Evolutionary conservation across 176 grass and related monocot genomes (phyloP), one percentile per base, ranked within the genome.

Genomic region (Areca catechu): DNA sequence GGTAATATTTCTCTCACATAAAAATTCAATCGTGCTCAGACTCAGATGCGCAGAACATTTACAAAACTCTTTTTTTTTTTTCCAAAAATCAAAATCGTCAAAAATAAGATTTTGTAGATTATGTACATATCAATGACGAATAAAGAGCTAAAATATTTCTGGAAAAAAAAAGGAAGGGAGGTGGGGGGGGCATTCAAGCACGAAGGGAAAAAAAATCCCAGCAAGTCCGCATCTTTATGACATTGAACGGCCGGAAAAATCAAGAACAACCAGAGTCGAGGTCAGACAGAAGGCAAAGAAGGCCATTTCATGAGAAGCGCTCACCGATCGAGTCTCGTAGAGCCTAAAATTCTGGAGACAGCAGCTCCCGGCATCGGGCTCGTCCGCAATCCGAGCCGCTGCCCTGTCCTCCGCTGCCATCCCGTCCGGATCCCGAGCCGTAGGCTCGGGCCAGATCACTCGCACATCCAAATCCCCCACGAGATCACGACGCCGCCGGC

Each of bases 281-380:
- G 22, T 51, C 10, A 23, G 48, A 16, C 17, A 14, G 54, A 53
- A 28, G 60, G 48, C 10, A 52, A 34, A n/a, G 4, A 22, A 28
- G 24, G 22, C 24, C 24, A 60, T 50, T 61, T 57, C n/a, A n/a
- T 65, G 1, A 47, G 24, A 34, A 43, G 20, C 15, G 47, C 85
- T 74, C 67, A 89, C 85, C 79, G 79, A 80, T 63, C 75, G 76
- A 65, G 68, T 89, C 79, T 83, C 69, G 18, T 86, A 75, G 62
- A 95, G 82, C 76, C 85, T 70, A 68, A 95, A 89, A 51, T 66
- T 80, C 70, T 83, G 72, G 72, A 95, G 70, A 54, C 54, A 54
- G 51, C 68, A 81, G 30, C 67, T 57, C 55, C 60, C 70, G 72
- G 50, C 53, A 23, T 71, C 53, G 7, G 56, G 50, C 24, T 54